Conservation (phyloP, 1,139 yeast species). For the Diutina sp. region DNA sequence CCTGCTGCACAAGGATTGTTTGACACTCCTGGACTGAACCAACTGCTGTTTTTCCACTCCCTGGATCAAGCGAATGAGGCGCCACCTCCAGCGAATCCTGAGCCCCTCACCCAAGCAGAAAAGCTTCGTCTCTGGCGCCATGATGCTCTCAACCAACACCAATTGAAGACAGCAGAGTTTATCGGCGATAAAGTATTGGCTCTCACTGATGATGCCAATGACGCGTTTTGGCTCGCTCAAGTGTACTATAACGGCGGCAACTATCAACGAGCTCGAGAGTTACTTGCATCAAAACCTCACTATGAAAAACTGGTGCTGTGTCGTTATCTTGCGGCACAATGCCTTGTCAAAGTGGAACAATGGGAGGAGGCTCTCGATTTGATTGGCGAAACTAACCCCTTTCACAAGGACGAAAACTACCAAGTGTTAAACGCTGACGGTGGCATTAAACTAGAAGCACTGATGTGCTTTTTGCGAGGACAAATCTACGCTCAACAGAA, state of each 20-base stretch:
- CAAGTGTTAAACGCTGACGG: slow-evolving; percentile 27
- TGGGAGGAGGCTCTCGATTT: slow-evolving; percentile 88
- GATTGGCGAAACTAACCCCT: slow-evolving; percentile 77
- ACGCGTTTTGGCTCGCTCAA: slow-evolving; percentile 95
- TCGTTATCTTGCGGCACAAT: slow-evolving; percentile 68
- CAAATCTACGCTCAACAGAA: slow-evolving; percentile 72
- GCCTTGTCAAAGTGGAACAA: slow-evolving; percentile 57
- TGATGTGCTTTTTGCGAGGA: slow-evolving; percentile 81
- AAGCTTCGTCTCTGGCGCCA: slow-evolving; percentile 85
- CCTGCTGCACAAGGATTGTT: slow-evolving; percentile 17
- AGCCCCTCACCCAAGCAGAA: slow-evolving; percentile 70
- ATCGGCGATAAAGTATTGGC: slow-evolving; percentile 85
- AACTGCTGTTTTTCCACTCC: slow-evolving; percentile 26
- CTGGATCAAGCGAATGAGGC: slow-evolving; percentile 6
- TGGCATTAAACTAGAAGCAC: slow-evolving; percentile 75
- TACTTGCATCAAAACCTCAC: slow-evolving; percentile 32
- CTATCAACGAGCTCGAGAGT: slow-evolving; percentile 65
- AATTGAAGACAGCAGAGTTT: slow-evolving; percentile 79
- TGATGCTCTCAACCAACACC: slow-evolving; percentile 89
- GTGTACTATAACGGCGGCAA: slow-evolving; percentile 67
- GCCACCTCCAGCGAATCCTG: slow-evolving; percentile 10
- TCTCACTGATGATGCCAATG: slow-evolving; percentile 74
- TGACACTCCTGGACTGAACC: slow-evolving; percentile 31
- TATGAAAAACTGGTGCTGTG: slow-evolving; percentile 50
- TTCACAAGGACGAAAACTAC: slow-evolving; percentile 26